Evolutionary conservation across 495 filamentous ascomycete genomes (phyloP).

Genomic region (Poronia punctata): DNA sequence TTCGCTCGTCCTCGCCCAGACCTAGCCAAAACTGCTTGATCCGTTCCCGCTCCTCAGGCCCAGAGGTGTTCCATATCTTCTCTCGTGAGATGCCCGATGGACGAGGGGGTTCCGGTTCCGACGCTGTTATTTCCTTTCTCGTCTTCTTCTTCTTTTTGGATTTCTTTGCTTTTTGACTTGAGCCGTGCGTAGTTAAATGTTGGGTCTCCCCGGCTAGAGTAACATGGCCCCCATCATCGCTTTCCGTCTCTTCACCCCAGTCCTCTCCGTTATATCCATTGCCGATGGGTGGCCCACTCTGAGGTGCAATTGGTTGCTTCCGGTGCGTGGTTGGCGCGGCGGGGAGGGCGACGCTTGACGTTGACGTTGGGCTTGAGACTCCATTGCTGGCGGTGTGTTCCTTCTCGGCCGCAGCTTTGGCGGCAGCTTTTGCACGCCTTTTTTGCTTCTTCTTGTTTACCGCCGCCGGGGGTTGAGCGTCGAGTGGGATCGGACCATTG

Average conservation of each 20-base stretch:
- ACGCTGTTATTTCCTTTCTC: slow-evolving; percentile 24
- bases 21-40: slow-evolving; percentile 99
- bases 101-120: slow-evolving; percentile 10
- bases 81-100: slow-evolving; percentile 55
- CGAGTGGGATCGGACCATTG: slow-evolving; percentile 14
- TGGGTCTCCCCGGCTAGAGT: slow-evolving; percentile 15
- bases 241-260: slow-evolving; percentile 40
- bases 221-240: slow-evolving; percentile 34
- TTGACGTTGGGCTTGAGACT: slow-evolving; percentile 30
- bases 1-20: slow-evolving; percentile 88
- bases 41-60: slow-evolving; percentile 84
- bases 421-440: slow-evolving; percentile 69
- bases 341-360: slow-evolving; percentile 24
- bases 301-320: slow-evolving; percentile 16
- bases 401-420: slow-evolving; percentile 54
- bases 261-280: slow-evolving; percentile 37
- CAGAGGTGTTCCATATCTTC: slow-evolving; percentile 95
- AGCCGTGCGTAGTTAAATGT: slow-evolving; percentile 14
- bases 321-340: slow-evolving; percentile 17
- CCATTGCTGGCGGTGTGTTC: slow-evolving; percentile 30
- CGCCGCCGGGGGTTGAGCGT: slow-evolving; percentile 26
- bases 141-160: slow-evolving; percentile 59
- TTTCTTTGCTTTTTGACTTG: slow-evolving; percentile 45
- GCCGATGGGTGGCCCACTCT: slow-evolving; percentile 17
- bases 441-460: slow-evolving; percentile 95